Evolutionary conservation across 257 asterid genomes (phyloP), one percentile per base, ranked within the genome.

Genomic region (Solanum peruvianum): DNA sequence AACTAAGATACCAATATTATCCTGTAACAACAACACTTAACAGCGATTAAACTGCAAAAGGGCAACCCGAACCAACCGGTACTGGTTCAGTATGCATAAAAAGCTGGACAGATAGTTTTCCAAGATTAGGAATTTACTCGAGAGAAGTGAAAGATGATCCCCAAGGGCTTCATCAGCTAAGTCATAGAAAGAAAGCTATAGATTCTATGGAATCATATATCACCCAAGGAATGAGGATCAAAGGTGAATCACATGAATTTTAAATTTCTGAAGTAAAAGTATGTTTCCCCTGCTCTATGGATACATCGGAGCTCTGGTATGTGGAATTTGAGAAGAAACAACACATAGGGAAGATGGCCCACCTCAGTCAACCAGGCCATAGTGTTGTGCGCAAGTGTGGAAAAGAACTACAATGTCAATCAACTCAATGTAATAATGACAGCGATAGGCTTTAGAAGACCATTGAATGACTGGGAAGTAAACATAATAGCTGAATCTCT

Each of bases 1-100:
- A 86, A 97, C 98, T 92, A 97, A 93, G 86, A 97, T 96, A 85
- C 99, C 99, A 88, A 97, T 96, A 89, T 97, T 97, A 89, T 97
- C 99, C 99, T 97, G 92, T 84, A 88, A 66, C 87, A 87, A 70
- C 86, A 87, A 88, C 42, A 83, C 37, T 42, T 76, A 41, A 14
- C 70, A 89, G 35, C 78, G 44, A 73, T 12, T 45, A 27, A 15
- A 35, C 45, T 18, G 27, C 6, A 35, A 9, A 71, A 71, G 35
- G 78, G 23, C 25, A 71, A 71, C 25, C 45, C 9, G 5, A 71
- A 71, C 78, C 78, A 71, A 71, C 15, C 42, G 25, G 27, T 18
- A 71, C 78, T 71, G 27, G 78, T 71, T 71, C 78, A 33, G 45
- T 18, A 71, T 2, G 45, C 44, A 71, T 20, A 71, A 9, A 31